These are phyloP conservation scores for Chytriomyces sp. DNA, from an alignment of 192 early-diverging fungal genomes.

Conservation along the genomic window DNA sequence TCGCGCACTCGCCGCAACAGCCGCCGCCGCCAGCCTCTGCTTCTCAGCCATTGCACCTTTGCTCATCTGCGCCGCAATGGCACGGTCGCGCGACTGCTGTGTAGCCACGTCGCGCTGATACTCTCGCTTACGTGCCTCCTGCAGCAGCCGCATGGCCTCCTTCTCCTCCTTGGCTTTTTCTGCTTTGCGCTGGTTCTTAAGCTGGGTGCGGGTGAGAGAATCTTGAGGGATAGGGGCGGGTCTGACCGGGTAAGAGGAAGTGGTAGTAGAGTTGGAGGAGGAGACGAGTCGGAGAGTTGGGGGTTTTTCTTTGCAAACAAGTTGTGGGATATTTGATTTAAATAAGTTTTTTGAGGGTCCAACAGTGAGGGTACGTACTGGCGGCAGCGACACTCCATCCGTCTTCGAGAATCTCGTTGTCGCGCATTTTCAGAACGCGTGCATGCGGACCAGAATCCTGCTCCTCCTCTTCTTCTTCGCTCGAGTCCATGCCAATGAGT, in stretches of 20 bases:
- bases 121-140: slow-evolving; percentile 1
- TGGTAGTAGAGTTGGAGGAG: not conserved
- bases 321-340: not conserved
- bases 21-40: slow-evolving; percentile 5
- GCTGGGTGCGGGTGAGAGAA: slow-evolving; percentile 19
- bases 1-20: not conserved
- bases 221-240: not conserved
- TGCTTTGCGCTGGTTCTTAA: slow-evolving; percentile 29
- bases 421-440: slow-evolving; percentile 5
- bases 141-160: slow-evolving; percentile 3
- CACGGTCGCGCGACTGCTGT: not conserved
- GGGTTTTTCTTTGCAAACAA: slow-evolving; percentile 4
- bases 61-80: not conserved
- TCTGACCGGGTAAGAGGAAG: slow-evolving; percentile 10
- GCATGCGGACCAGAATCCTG: not conserved
- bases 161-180: slow-evolving; percentile 20
- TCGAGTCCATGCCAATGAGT: not conserved
- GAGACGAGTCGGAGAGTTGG: slow-evolving; percentile 12
- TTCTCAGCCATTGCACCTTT: slow-evolving; percentile 3
- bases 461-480: not conserved
- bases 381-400: slow-evolving; percentile 1
- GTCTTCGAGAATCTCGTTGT: slow-evolving; percentile 5
- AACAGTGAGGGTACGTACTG: not conserved
- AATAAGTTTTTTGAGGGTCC: not conserved
- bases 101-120: slow-evolving; percentile 9